Base-by-base conservation (phyloP, 192 early-diverging fungal genomes). In the Coemansia sp. region DNA sequence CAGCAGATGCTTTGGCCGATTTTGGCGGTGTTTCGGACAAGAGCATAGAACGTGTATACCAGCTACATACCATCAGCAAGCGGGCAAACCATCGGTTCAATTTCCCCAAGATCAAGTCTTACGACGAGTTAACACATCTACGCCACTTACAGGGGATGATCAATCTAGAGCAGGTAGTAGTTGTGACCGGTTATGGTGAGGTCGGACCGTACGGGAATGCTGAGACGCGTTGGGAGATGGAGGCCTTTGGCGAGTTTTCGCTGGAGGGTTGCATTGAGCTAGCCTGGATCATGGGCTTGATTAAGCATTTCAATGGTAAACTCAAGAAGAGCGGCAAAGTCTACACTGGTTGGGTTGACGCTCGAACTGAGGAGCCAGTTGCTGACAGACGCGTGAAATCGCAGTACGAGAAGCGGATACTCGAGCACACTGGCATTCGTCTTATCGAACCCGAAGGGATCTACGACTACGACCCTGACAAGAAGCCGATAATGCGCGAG, bases 171-270 rank as follows among this genome's bases (percentile, higher is more conserved):
- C 87, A 91, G 75, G 89, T 93, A 5, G 87, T 95, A 26, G 94
- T 97, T 30, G 83, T 94, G 30, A 91, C 91, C 49, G 94, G 94
- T 51, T 97, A 93, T 68, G 89, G 89, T 75, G 94, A 97, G 74
- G 94, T 97, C 12, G 90, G 92, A 7, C 94, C 94, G 9, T 94
- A 87, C 78, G 94, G 94, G 75, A 90, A 90, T 57, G 83, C 89
- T 26, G 86, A 93, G 64, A 94, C 93, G 53, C 91, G 94, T 62
- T 97, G 94, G 94, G 93, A 97, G 76, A 94, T 97, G 90, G 94
- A 97, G 75, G 87, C 93, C 51, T 75, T 83, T 59, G 94, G 94
- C 64, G 71, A 74, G 52, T 74, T 68, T 25, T 74, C 71, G 27
- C 61, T 74, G 9, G 71, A 74, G 26, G 71, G 93, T 34, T 94